Base-by-base conservation (phyloP, 164 flowering plant species). In the Vitis rupestris region DNA sequence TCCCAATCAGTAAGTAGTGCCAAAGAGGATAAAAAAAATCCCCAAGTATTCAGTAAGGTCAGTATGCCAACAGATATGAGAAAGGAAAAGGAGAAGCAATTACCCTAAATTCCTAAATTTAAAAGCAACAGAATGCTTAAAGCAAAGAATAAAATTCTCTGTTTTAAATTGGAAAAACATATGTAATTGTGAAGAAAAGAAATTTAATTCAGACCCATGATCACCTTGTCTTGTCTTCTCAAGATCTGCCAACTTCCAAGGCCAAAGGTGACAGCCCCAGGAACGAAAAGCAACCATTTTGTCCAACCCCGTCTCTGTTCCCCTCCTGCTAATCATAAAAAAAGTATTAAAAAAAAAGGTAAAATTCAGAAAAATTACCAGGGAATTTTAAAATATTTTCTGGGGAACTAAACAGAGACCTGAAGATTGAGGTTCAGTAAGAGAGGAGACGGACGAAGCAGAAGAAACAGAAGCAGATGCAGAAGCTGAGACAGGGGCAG, bases 201-300 rank as follows among this genome's bases (percentile, higher is more conserved):
- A 9, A 17, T 7, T 27, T 37, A 37, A 37, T 37, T 37, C 4
- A 37, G 44, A 37, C 44, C 44, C 44, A 37, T 37, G 44, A 37
- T 11, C 52, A 87, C 92, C 93, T 92, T 92, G 23, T 90, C 90
- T 63, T 81, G 83, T 71, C 97, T 80, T 74, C 97, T 81, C 76
- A 94, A 70, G 67, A 94, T 82, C 81, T 94, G 97, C 97, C 99
- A 94, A 62, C 93, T 86, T 31, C 99, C 97, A 57, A 94, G 93
- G 37, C 99, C 99, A 81, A 94, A 94, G 27, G 95, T 82, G 47
- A 94, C 78, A 50, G 86, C 97, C 66, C 97, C 99, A 14, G 99
- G 99, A 51, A 90, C 68, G 67, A 92, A 94, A 59, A 94, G 86
- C 56, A 92, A 62, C 88, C 86, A 83, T 80, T 84, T 90, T 27